Base-by-base conservation (phyloP, 352 stramenopile species). In the Phytopythium aichiense region DNA sequence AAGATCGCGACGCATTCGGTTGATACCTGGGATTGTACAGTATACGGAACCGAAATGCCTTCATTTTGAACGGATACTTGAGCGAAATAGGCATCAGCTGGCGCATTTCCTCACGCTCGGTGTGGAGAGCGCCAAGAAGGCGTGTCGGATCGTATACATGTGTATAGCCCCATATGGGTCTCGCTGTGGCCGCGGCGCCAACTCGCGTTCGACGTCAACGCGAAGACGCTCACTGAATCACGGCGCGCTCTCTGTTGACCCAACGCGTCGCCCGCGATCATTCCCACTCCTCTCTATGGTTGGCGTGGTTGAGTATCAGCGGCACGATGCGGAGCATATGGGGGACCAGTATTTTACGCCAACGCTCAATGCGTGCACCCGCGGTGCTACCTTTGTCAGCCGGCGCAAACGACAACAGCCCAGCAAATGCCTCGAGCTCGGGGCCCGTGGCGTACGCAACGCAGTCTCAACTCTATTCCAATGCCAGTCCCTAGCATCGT, bases 291-390 rank as follows among this genome's bases (percentile, higher is more conserved):
- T 37, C 23, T 35, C 25, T 53, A 31, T 53, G 12, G 8, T 11
- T 31, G 45, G 46, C 15, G 46, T 35, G 46, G 46, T 13, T 8
- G 25, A 53, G 46, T 35, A 18, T 35, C 46, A 53, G 46, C 25
- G 20, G 23, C 22, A 18, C 46, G 8, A 53, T 6, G 4, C 25
- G 23, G 20, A 35, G 46, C 46, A 53, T 53, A 53, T 53, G 46
- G 46, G 25, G 46, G 46, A 53, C 46, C 15, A 15, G 46, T 53
- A 53, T 53, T 53, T 28, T 53, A 53, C 46, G 46, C 22, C 46
- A 9, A 8, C 35, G 35, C 35, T 16, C 6, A 12, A 40, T 31
- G 45, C 22, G 4, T 22, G 11, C 23, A n/a, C 46, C 46, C 4
- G 0, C n/a, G 0, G 11, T 18, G 31, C 46, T 35, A 22, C 33